A percentile compares a stretch with the other conserved stretches of the same genome.
Conservation (phyloP, 1,139 yeast genomes). For the Geotrichum histeridarum region DNA sequence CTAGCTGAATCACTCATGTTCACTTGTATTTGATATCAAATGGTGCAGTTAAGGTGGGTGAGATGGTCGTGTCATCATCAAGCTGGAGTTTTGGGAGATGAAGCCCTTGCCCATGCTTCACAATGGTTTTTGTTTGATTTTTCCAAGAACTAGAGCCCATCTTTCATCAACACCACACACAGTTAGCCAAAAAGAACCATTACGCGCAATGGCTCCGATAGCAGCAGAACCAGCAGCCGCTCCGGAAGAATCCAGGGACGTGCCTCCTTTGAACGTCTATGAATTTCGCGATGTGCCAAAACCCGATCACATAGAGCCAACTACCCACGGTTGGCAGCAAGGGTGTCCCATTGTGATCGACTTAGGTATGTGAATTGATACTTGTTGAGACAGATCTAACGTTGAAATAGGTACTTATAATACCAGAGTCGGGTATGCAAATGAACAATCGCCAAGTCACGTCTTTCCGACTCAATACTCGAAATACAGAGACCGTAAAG, state of each 20-base stretch:
- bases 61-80: conserved; percentile 1
- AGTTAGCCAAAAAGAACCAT: no score
- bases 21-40: not conserved
- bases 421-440: conserved; percentile 69
- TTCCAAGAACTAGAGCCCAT: not conserved
- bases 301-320: conserved; percentile 47
- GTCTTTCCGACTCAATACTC: conserved; percentile 67
- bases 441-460: conserved; percentile 51
- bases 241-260: conserved; percentile 7
- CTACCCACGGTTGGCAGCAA: conserved; percentile 47
- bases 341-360: conserved; percentile 65
- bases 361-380: conserved; percentile 44
- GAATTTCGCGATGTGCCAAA: conserved; percentile 47
- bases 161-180: not conserved
- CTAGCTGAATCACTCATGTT: conserved; percentile 51
- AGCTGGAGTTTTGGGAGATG: not conserved
- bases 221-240: not conserved
- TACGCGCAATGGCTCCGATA: conserved; percentile 12
- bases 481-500: conserved; percentile 71
- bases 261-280: conserved; percentile 45
- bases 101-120: conserved; percentile 4
- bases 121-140: not conserved
- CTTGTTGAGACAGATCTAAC: not conserved
- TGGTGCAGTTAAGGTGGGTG: conserved; percentile 10
- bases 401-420: conserved; percentile 41